Conservation (phyloP, 176 grass and related monocot species). For the Lolium perenne region DNA sequence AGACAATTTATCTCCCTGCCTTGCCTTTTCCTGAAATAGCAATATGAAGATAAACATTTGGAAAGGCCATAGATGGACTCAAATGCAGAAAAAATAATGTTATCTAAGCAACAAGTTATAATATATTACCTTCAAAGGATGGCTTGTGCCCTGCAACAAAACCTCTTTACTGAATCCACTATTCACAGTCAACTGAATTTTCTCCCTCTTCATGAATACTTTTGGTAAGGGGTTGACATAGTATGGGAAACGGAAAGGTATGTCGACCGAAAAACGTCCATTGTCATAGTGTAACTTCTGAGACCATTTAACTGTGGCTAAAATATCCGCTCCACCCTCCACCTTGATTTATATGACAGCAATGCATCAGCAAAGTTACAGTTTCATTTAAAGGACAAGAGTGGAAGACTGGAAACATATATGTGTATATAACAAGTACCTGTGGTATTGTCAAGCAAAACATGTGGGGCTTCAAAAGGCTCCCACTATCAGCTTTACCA, state of each 20-base stretch:
- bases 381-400: constrained; percentile 21
- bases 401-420: background rate
- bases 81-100: constrained; percentile 23
- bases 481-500: constrained; percentile 48
- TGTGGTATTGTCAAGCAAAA: constrained; percentile 77
- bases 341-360: constrained; percentile 54
- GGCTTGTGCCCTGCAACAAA: constrained; percentile 82
- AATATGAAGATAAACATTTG: constrained; percentile 28
- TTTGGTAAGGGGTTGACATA: constrained; percentile 82
- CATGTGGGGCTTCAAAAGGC: constrained; percentile 73
- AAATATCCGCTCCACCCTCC: constrained; percentile 87
- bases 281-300: constrained; percentile 84
- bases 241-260: constrained; percentile 86
- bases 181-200: constrained; percentile 83
- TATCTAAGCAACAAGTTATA: constrained; percentile 10
- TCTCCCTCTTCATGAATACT: constrained; percentile 92
- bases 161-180: constrained; percentile 83
- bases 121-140: constrained; percentile 77
- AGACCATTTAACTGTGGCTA: constrained; percentile 77
- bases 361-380: constrained; percentile 25
- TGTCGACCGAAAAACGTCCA: constrained; percentile 69
- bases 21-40: constrained; percentile 76
- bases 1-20: constrained; percentile 76
- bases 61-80: background rate
- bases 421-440: constrained; percentile 55